Base-by-base conservation (phyloP, 371 early-diverging fungal species). In the Saksenaea oblongispora region DNA sequence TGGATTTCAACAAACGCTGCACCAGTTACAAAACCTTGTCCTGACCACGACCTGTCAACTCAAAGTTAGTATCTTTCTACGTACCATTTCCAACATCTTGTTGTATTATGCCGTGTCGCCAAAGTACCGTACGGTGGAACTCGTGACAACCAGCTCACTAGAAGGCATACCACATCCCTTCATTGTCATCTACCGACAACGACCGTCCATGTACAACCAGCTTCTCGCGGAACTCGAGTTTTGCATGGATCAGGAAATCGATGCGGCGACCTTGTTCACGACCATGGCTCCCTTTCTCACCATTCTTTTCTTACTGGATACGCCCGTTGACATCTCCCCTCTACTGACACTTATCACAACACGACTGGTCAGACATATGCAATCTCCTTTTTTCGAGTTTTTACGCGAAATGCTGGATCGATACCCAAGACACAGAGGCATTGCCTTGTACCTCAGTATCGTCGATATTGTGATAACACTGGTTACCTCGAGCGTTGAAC, bases 21-120 rank as follows among this genome's bases (percentile, higher is more conserved):
- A 68, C 24, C 65, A 62, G 13, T 44, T 80, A 1, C 76, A 76
- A 56, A 74, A 70, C 27, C 56, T 78, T 5, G 53, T 73, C 0
- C 18, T 76, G 0, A 71, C 69, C 1, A 59, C 61, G 54, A 17
- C 39, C 0, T 60, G 76, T 14, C 1, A n/a, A 5, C 8, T 67
- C 3, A 80, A 78, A 36, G 54, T 37, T 2, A 51, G 39, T 18
- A 55, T 75, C 3, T 65, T 69, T n/a, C 51, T 78, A 22, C 68
- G 67, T 4, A 36, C 70, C 5, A 54, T 76, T 11, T 67, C 73
- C 5, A 44, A 39, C 0, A 22, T 80, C 9, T 47, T 79, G n/a
- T 60, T 67, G 2, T 58, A 34, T 2, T 61, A 72, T 42, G 34
- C 42, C 3, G n/a, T 53, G 1, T 13, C 35, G 8, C 37, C 17